A percentile compares a stretch with the other conserved stretches of the same genome.
Evolutionary conservation across 2,329 filamentous ascomycete species (phyloP).

Genomic region (Aciculosporium take): DNA sequence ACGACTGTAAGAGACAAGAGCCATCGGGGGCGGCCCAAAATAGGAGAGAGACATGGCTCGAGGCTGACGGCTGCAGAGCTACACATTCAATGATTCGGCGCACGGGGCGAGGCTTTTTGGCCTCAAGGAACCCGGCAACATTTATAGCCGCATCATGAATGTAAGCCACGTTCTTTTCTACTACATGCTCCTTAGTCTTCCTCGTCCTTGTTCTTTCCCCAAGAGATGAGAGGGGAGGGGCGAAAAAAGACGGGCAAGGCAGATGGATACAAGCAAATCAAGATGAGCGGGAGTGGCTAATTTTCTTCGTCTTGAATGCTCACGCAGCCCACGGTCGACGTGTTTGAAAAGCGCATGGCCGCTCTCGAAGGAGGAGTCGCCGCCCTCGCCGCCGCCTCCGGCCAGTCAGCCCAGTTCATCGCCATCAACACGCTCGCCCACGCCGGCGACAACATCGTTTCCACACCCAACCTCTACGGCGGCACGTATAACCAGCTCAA

Average conservation of each 20-base stretch:
- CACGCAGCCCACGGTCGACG: slow-evolving; percentile 70
- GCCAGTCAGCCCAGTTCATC: slow-evolving; percentile 88
- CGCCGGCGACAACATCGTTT: slow-evolving; percentile 83
- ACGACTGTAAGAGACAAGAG: slow-evolving; percentile 42
- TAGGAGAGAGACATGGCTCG: background rate
- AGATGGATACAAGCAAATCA: background rate
- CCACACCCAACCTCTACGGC: slow-evolving; percentile 81
- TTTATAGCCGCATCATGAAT: slow-evolving; percentile 95
- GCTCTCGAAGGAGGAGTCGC: slow-evolving; percentile 85
- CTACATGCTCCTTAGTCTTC: too few species aligned
- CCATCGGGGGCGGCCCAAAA: background rate
- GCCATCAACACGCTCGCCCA: slow-evolving; percentile 71
- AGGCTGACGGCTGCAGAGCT: slow-evolving; percentile 44
- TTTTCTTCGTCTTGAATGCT: background rate
- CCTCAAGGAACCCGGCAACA: slow-evolving; percentile 94
- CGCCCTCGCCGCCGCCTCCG: slow-evolving; percentile 71
- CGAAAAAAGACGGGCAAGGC: background rate
- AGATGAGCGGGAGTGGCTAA: background rate
- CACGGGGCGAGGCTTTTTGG: slow-evolving; percentile 91
- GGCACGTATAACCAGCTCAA: slow-evolving; percentile 98
- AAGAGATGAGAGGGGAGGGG: background rate
- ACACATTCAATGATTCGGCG: slow-evolving; percentile 86
- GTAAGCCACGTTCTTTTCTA: slow-evolving; percentile 26
- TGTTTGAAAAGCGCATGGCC: slow-evolving; percentile 94
- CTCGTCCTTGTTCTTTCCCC: too few species aligned